Evolutionary conservation across 1,284 basidiomycete species (phyloP).

Genomic region (Bondarzewia mesenterica): DNA sequence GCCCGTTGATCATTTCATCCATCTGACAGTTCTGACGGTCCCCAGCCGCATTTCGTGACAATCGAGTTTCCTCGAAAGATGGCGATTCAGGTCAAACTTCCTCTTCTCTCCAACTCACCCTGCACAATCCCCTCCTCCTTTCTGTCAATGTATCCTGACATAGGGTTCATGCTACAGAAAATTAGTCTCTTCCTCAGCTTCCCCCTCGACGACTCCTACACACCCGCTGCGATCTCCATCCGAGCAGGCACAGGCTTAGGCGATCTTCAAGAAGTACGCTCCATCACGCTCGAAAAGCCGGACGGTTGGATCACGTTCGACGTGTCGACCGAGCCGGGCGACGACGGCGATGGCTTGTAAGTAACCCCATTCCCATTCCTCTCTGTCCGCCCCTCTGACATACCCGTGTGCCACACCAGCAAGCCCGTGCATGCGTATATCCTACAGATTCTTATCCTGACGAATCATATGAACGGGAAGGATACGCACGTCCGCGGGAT

Average conservation of each 20-base stretch:
- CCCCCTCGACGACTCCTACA: constrained; percentile 92
- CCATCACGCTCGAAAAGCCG: constrained; percentile 81
- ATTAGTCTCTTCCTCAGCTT: constrained; percentile 86
- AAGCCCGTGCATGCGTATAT: constrained; percentile 86
- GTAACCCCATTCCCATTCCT: constrained; percentile 16
- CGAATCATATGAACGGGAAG: constrained; percentile 97
- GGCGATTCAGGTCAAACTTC: constrained; percentile 64
- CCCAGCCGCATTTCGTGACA: constrained; percentile 94
- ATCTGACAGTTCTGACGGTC: constrained; percentile 93
- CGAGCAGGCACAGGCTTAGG: constrained; percentile 88
- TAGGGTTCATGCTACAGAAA: constrained; percentile 73
- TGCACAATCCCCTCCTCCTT: not conserved
- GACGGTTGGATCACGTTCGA: constrained; percentile 95
- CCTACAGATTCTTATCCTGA: constrained; percentile 83
- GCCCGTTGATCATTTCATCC: constrained; percentile 7
- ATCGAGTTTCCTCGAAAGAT: constrained; percentile 91
- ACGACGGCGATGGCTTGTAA: constrained; percentile 69
- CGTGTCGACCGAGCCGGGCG: constrained; percentile 70
- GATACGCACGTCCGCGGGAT: constrained; percentile 96
- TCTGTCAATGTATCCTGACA: not conserved
- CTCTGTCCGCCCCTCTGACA: not conserved
- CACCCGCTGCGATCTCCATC: constrained; percentile 85
- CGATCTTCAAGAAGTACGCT: constrained; percentile 89
- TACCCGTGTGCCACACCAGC: constrained; percentile 30
- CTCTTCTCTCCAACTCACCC: not conserved